Percentiles rank a stretch among this genome's conserved stretches.
Conservation (phyloP, 164 flowering plant genomes). For the Chimonanthus salicifolius region DNA sequence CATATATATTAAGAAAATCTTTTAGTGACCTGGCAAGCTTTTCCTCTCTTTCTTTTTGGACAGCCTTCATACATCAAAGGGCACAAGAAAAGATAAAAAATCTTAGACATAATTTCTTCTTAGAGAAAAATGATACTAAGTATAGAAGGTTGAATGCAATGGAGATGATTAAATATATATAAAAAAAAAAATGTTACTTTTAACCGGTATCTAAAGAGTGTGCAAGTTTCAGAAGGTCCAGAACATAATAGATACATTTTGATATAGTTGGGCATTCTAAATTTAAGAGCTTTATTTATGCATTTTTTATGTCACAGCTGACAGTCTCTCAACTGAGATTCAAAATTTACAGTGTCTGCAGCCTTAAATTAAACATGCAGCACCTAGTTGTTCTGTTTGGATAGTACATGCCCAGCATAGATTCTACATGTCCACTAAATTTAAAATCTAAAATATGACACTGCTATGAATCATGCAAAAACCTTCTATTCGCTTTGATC, state of each 20-base stretch:
- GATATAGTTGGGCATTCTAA: background rate
- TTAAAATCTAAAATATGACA: too few species aligned
- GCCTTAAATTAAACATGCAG: too few species aligned
- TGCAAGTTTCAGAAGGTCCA: background rate
- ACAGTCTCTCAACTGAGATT: too few species aligned
- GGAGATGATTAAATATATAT: background rate
- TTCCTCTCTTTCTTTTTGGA: conserved; percentile 90
- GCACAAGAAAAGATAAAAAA: background rate
- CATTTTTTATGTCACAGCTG: too few species aligned
- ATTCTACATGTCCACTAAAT: too few species aligned
- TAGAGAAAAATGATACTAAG: background rate
- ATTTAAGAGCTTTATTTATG: too few species aligned
- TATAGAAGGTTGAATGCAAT: background rate
- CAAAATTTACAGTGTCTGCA: too few species aligned
- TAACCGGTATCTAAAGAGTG: background rate
- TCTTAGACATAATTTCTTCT: background rate
- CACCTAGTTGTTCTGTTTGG: too few species aligned
- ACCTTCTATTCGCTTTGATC: too few species aligned
- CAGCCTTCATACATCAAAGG: conserved; percentile 40
- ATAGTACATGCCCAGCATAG: too few species aligned
- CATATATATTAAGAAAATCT: conserved; percentile 64
- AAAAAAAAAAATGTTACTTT: too few species aligned
- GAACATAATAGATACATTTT: background rate
- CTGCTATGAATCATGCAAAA: too few species aligned
- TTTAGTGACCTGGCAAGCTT: conserved; percentile 60